phyloP scores from a whole-genome alignment of 2,329 filamentous ascomycete genomes.

The Amesomyces nigricolor region DNA sequence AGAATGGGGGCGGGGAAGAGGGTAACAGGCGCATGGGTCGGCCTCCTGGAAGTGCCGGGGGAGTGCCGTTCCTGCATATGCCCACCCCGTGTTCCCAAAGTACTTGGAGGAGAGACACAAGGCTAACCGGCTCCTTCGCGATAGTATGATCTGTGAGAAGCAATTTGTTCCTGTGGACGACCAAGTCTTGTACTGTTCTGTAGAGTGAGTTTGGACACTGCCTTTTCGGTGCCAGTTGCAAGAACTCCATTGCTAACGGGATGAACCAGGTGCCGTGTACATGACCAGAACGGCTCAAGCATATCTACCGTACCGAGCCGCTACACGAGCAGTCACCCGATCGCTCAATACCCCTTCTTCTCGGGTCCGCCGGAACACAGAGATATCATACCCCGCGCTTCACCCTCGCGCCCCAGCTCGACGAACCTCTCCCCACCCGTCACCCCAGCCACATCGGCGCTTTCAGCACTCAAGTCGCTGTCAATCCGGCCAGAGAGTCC shows the following conservation, averaged over 20 bases:
- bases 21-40: background rate
- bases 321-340: constrained; percentile 30
- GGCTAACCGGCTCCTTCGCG: constrained; percentile 28
- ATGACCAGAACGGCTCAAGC: constrained; percentile 42
- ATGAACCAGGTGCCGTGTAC: constrained; percentile 44
- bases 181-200: constrained; percentile 57
- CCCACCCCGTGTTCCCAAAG: background rate
- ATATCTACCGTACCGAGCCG: constrained; percentile 29
- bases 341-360: constrained; percentile 41
- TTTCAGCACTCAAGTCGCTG: constrained; percentile 52
- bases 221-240: constrained; percentile 6
- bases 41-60: constrained; percentile 4
- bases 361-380: constrained; percentile 46
- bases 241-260: constrained; percentile 18
- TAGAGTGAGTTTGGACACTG: constrained; percentile 44
- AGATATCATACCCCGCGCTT: constrained; percentile 59
- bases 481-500: constrained; percentile 51
- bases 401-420: constrained; percentile 54
- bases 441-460: constrained; percentile 44
- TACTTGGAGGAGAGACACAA: constrained; percentile 11
- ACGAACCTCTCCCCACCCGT: constrained; percentile 51
- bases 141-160: constrained; percentile 62
- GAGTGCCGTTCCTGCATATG: constrained; percentile 32
- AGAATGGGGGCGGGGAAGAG: background rate
- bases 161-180: constrained; percentile 56